phyloP scores from a whole-genome alignment of 495 filamentous ascomycete genomes.

The Penicillium nucicola region DNA sequence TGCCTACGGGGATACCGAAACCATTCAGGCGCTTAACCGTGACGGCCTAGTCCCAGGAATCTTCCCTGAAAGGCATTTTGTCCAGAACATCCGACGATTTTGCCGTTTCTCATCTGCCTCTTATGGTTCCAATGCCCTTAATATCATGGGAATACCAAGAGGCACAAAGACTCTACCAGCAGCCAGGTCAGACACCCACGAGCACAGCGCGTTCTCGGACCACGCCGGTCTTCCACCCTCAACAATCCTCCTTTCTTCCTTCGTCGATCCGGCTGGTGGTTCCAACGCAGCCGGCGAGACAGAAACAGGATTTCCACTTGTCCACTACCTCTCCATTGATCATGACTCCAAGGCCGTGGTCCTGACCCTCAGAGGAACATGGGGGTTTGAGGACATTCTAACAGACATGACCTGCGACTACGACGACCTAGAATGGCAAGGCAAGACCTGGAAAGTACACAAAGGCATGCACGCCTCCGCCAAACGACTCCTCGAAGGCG shows the following conservation, averaged over 20 bases:
- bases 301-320: slow-evolving; percentile 69
- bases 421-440: slow-evolving; percentile 66
- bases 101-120: slow-evolving; percentile 75
- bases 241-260: slow-evolving; percentile 72
- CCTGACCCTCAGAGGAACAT: slow-evolving; percentile 70
- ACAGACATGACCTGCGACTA: slow-evolving; percentile 83
- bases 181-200: slow-evolving; percentile 49
- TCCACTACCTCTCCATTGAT: slow-evolving; percentile 76
- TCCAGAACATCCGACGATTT: slow-evolving; percentile 70
- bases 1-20: slow-evolving; percentile 53
- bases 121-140: slow-evolving; percentile 69
- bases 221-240: slow-evolving; percentile 65
- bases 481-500: slow-evolving; percentile 63
- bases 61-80: slow-evolving; percentile 64
- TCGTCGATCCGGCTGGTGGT: slow-evolving; percentile 71
- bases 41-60: slow-evolving; percentile 58
- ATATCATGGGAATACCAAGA: slow-evolving; percentile 64
- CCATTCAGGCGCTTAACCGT: slow-evolving; percentile 52
- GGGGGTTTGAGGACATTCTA: slow-evolving; percentile 77
- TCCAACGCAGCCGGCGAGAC: slow-evolving; percentile 69
- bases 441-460: slow-evolving; percentile 68
- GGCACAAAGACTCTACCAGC: slow-evolving; percentile 36
- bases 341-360: slow-evolving; percentile 77
- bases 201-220: slow-evolving; percentile 68
- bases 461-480: slow-evolving; percentile 83